Base-by-base conservation (phyloP, 306 rosid species). In the Dryas drummondii region DNA sequence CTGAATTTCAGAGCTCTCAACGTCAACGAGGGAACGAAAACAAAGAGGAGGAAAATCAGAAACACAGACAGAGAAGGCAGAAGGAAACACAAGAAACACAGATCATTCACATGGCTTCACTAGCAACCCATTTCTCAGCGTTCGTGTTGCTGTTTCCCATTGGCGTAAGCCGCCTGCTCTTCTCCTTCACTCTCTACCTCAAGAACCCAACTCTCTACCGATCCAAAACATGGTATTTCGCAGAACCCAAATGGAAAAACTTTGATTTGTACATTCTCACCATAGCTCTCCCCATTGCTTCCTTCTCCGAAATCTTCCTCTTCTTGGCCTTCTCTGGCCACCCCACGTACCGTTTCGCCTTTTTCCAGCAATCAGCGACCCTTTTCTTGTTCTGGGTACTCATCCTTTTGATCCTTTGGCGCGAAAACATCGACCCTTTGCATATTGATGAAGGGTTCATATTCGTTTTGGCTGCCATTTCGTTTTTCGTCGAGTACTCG, bases 201-300 rank as follows among this genome's bases (percentile, higher is more conserved):
- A 78, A 87, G 11, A 86, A 79, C 86, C 97, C 96, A 14, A 84
- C 97, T 68, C 86, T 83, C 10, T 94, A 78, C 80, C 82, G 91
- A 73, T 90, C 98, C 79, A 90, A 86, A 64, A 70, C 84, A 0
- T 94, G 98, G 97, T 94, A 84, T 48, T 78, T 87, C 84, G 84
- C 96, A 6, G 86, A 94, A 73, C 89, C 93, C 70, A 77, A 68
- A 41, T 91, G 93, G 97, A 91, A 82, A 73, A 90, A 86, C 71
- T 67, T 91, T 16, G 96, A 91, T 81, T 79, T 94, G 60, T 91
- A 83, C 80, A 16, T 80, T 15, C 96, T 94, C 61, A 55, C 87
- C 76, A 6, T 94, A 3, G 81, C 89, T 55, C 88, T 90, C 16
- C 97, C 97, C 26, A 72, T 94, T 5, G 90, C 94, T 41, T 90